Percentiles rank a stretch among this genome's conserved stretches.
Evolutionary conservation across 164 flowering plant genomes (phyloP).

Genomic region (Malania oleifera): DNA sequence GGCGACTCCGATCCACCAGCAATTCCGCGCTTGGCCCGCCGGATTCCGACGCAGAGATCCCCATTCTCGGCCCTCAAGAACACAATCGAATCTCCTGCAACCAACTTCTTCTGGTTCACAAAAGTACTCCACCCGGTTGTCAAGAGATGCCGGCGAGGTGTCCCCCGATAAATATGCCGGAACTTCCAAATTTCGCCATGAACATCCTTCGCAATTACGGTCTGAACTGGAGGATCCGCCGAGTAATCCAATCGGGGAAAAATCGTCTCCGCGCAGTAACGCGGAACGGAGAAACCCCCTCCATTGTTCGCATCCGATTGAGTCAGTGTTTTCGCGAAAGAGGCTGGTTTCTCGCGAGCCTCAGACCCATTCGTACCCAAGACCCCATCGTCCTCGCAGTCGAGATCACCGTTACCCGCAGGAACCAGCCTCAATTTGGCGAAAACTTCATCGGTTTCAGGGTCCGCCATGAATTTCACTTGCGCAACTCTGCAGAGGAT

Average conservation of each 20-base stretch:
- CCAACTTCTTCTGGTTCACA: constrained; percentile 91
- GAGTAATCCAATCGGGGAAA: constrained; percentile 82
- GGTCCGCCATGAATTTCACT: constrained; percentile 74
- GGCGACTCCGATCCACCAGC: constrained; percentile 36
- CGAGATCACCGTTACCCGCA: constrained; percentile 25
- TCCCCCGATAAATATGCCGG: constrained; percentile 92
- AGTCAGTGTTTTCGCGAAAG: constrained; percentile 89
- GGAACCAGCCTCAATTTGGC: constrained; percentile 64
- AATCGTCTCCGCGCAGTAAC: constrained; percentile 95
- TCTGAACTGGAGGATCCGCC: constrained; percentile 93
- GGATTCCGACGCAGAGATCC: constrained; percentile 83
- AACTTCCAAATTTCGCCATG: constrained; percentile 93
- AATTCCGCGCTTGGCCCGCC: constrained; percentile 71
- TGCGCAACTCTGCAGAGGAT: constrained; percentile 56
- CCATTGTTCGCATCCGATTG: constrained; percentile 99
- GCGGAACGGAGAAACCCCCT: constrained; percentile 95
- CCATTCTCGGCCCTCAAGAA: constrained; percentile 75
- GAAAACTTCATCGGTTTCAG: constrained; percentile 84
- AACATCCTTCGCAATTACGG: constrained; percentile 81
- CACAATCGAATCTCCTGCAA: constrained; percentile 95
- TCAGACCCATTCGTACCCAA: constrained; percentile 23
- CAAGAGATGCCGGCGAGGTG: constrained; percentile 86
- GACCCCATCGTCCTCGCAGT: constrained; percentile 31
- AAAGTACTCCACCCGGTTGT: constrained; percentile 98
- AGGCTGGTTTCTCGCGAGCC: constrained; percentile 53